Conservation (phyloP, 2,329 filamentous ascomycete species). For the Uncinocarpus reesii region DNA sequence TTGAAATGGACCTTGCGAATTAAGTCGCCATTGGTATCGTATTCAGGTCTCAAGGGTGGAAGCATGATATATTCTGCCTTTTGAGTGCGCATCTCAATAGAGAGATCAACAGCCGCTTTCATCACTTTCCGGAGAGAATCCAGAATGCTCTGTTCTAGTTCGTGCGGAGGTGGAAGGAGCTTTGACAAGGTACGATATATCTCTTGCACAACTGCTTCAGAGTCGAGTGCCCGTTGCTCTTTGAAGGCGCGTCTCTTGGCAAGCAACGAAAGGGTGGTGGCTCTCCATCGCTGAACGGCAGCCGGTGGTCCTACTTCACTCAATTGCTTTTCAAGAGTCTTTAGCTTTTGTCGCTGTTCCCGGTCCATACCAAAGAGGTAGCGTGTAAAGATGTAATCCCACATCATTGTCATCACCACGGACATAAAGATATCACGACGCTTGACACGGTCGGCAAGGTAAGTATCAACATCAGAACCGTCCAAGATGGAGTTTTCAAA, state of each 20-base stretch:
- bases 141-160: conserved; percentile 69
- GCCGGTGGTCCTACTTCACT: conserved; percentile 74
- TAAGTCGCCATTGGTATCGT: conserved; percentile 85
- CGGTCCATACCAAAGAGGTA: conserved; percentile 98
- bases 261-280: conserved; percentile 83
- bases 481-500: conserved; percentile 92
- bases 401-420: conserved; percentile 97
- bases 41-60: conserved; percentile 85
- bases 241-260: conserved; percentile 70
- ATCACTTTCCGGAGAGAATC: conserved; percentile 80
- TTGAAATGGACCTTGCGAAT: conserved; percentile 84
- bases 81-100: conserved; percentile 95
- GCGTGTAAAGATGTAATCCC: conserved; percentile 95
- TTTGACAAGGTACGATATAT: conserved; percentile 74
- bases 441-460: conserved; percentile 76
- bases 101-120: conserved; percentile 75
- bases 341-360: conserved; percentile 94
- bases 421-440: conserved; percentile 96
- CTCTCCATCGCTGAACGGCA: conserved; percentile 95
- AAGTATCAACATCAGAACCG: conserved; percentile 81
- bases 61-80: conserved; percentile 98
- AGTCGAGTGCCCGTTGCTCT: conserved; percentile 75
- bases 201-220: conserved; percentile 87
- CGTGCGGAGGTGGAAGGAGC: conserved; percentile 74
- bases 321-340: conserved; percentile 84